A percentile compares a stretch with the other conserved stretches of the same genome.
These are phyloP conservation scores for Irpex lacteus DNA, from an alignment of 1,284 basidiomycete genomes.

Conservation along the genomic window DNA sequence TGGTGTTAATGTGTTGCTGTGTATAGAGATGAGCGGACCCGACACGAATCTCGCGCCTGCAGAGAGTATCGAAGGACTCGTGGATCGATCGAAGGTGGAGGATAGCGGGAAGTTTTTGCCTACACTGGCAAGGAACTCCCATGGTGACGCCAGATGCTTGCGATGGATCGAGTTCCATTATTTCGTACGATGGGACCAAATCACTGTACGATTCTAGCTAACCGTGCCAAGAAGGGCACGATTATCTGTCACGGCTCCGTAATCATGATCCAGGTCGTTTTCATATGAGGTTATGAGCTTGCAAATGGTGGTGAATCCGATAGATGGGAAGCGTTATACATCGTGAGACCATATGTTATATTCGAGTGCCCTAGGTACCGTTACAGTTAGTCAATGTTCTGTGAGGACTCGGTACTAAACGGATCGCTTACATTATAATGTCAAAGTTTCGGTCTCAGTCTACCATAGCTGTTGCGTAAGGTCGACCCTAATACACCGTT, in stretches of 20 bases:
- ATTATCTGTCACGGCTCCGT: too few species aligned
- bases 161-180: background rate
- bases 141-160: conserved; percentile 10
- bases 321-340: too few species aligned
- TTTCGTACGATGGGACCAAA: background rate
- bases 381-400: too few species aligned
- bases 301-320: too few species aligned
- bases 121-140: conserved; percentile 26
- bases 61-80: conserved; percentile 22
- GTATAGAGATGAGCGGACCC: conserved; percentile 31
- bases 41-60: conserved; percentile 29
- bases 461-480: background rate
- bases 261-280: too few species aligned
- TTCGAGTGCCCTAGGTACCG: too few species aligned
- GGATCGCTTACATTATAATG: too few species aligned
- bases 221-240: too few species aligned
- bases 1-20: background rate
- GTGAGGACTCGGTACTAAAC: too few species aligned
- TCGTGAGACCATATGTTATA: too few species aligned
- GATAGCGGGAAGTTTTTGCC: conserved; percentile 31
- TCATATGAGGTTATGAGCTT: too few species aligned
- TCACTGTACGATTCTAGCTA: too few species aligned
- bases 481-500: conserved; percentile 18
- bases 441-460: background rate
- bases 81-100: conserved; percentile 20